Evolutionary conservation across 1,284 basidiomycete genomes (phyloP).

Genomic region (Leccinum solheimii): DNA sequence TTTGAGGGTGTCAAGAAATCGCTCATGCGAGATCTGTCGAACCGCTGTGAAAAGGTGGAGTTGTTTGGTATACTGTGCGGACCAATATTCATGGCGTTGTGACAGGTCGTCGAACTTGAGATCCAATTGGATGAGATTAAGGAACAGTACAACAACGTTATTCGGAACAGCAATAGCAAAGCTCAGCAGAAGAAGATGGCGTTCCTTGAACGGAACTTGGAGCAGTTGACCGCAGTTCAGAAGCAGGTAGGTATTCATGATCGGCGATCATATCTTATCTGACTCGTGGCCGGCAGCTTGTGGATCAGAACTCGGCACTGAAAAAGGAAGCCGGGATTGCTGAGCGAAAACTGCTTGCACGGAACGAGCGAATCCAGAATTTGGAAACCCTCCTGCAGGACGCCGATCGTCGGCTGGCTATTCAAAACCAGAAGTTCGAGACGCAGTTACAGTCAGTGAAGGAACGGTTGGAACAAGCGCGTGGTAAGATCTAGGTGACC

Average conservation of each 20-base stretch:
- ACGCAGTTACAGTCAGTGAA: constrained; percentile 89
- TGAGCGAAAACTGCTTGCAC: constrained; percentile 92
- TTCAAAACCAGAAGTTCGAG: constrained; percentile 96
- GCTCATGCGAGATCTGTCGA: constrained; percentile 97
- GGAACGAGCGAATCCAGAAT: constrained; percentile 97
- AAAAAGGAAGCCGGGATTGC: constrained; percentile 99
- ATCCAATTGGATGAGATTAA: constrained; percentile 98
- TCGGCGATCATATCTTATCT: not conserved
- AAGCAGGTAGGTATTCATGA: constrained; percentile 70
- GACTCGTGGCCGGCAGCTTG: constrained; percentile 60
- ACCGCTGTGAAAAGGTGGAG: constrained; percentile 96
- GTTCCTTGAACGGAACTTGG: constrained; percentile 95
- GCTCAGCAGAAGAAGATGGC: constrained; percentile 99
- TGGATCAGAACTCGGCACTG: constrained; percentile 96
- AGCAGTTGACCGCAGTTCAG: constrained; percentile 94
- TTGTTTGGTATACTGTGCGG: constrained; percentile 5
- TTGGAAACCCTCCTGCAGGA: constrained; percentile 91
- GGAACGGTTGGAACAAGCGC: constrained; percentile 88
- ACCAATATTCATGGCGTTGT: constrained; percentile 13
- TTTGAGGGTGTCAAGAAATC: constrained; percentile 99
- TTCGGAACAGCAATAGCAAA: constrained; percentile 96
- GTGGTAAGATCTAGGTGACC: constrained; percentile 59
- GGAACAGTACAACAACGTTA: constrained; percentile 99
- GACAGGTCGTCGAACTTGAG: constrained; percentile 96
- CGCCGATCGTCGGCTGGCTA: constrained; percentile 86